These are phyloP conservation scores for Malbranchea cinnamomea DNA, from an alignment of 2,329 filamentous ascomycete genomes.

Conservation along the genomic window DNA sequence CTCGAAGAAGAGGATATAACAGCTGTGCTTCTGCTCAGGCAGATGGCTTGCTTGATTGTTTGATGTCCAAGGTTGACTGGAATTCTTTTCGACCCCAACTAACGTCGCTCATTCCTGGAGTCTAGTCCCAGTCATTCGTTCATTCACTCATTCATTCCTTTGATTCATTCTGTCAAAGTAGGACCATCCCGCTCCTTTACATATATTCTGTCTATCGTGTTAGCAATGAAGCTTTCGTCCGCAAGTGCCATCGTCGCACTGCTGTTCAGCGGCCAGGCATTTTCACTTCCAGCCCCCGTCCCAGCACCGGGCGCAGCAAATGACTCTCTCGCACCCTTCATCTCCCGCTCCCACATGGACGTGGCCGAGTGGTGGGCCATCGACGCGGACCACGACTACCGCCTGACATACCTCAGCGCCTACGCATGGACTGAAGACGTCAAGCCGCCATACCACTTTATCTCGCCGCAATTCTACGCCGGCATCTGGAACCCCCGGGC, in stretches of 20 bases:
- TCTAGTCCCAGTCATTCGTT: neutral
- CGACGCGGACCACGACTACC: constrained; percentile 4
- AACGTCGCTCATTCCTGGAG: neutral
- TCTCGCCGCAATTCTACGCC: no score
- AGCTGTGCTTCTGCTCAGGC: neutral
- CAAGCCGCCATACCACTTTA: no score
- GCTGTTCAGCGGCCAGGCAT: constrained; percentile 4
- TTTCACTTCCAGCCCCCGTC: neutral
- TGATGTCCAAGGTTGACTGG: no score
- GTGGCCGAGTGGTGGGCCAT: neutral
- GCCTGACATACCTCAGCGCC: constrained; percentile 5
- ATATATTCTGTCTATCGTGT: no score
- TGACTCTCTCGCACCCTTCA: neutral
- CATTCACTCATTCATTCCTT: neutral
- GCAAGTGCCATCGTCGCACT: constrained; percentile 4
- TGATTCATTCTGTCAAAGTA: no score
- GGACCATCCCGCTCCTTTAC: no score
- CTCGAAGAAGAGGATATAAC: neutral
- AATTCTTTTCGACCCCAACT: no score
- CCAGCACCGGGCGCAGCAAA: no score
- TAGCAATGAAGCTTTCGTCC: constrained; percentile 4
- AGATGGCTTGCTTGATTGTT: neutral
- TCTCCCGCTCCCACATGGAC: neutral
- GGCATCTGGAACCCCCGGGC: no score
- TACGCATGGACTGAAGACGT: no score